phyloP scores from a whole-genome alignment of 352 stramenopile species.

The Pythium brassicae region DNA sequence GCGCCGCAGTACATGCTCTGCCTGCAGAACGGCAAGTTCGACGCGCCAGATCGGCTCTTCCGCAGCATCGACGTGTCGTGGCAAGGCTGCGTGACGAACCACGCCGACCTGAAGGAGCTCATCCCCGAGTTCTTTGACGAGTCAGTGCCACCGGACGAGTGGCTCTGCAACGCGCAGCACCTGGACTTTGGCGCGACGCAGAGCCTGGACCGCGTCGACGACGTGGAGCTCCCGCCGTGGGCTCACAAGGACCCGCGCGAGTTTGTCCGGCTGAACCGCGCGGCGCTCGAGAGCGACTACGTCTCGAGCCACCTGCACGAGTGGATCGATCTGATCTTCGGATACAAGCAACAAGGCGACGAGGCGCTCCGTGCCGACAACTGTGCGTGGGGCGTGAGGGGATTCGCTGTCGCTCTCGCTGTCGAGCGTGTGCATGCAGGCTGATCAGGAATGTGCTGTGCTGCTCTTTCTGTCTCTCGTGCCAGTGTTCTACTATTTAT shows the following conservation, averaged over 20 bases:
- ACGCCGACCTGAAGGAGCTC: slow-evolving; percentile 98
- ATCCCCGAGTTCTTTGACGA: slow-evolving; percentile 98
- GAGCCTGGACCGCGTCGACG: slow-evolving; percentile 88
- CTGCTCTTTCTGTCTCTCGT: slow-evolving; percentile 3
- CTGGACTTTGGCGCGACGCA: slow-evolving; percentile 94
- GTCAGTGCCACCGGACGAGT: slow-evolving; percentile 71
- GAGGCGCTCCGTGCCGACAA: slow-evolving; percentile 77
- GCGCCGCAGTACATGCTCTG: slow-evolving; percentile 95
- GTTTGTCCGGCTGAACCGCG: slow-evolving; percentile 91
- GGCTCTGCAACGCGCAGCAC: slow-evolving; percentile 94
- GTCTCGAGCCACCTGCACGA: slow-evolving; percentile 93
- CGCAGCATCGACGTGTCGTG: slow-evolving; percentile 91
- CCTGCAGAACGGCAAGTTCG: slow-evolving; percentile 97
- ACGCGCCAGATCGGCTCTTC: slow-evolving; percentile 97
- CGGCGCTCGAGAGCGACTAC: slow-evolving; percentile 95
- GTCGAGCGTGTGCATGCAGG: slow-evolving; percentile 21
- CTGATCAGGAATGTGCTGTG: slow-evolving; percentile 12
- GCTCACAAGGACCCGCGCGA: slow-evolving; percentile 69
- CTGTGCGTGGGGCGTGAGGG: slow-evolving; percentile 54
- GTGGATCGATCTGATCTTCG: slow-evolving; percentile 99
- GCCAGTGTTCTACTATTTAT: slow-evolving; percentile 87
- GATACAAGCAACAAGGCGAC: slow-evolving; percentile 94
- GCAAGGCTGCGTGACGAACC: slow-evolving; percentile 77
- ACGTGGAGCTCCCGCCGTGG: slow-evolving; percentile 95
- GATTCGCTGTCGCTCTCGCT: too few relatives aligned